phyloP scores from a whole-genome alignment of 2,329 filamentous ascomycete genomes.

The Daldinia sp. region DNA sequence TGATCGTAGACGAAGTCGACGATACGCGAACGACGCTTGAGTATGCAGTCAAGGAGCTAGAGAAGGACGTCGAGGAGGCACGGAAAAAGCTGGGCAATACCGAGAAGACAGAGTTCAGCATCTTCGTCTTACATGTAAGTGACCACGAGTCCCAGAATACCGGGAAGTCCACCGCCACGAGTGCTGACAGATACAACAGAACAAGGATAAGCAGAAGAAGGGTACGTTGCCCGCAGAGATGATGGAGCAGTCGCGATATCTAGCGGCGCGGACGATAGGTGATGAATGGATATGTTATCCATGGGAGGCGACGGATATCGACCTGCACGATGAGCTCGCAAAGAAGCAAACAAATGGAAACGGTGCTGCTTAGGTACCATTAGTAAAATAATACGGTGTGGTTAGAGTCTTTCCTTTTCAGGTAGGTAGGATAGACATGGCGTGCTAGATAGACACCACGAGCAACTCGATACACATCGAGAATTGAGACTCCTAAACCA shows the following conservation, averaged over 20 bases:
- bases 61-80: constrained; percentile 90
- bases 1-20: constrained; percentile 89
- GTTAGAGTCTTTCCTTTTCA: constrained; percentile 25
- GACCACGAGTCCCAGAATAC: background rate
- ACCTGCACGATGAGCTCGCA: constrained; percentile 85
- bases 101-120: constrained; percentile 87
- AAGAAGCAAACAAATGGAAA: constrained; percentile 57
- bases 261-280: constrained; percentile 87
- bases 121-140: constrained; percentile 94
- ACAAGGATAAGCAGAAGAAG: constrained; percentile 98
- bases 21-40: constrained; percentile 84
- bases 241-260: constrained; percentile 78
- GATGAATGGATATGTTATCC: constrained; percentile 99
- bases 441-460: constrained; percentile 38
- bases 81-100: constrained; percentile 77
- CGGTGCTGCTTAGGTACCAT: constrained; percentile 38
- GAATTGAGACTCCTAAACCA: constrained; percentile 21
- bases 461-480: constrained; percentile 35
- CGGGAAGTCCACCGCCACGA: constrained; percentile 1
- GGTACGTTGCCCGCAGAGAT: constrained; percentile 84
- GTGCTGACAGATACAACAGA: constrained; percentile 62
- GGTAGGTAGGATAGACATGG: constrained; percentile 32
- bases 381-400: constrained; percentile 1
- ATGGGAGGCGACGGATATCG: constrained; percentile 95
- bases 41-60: constrained; percentile 81